Base-by-base conservation (phyloP, 1,139 yeast species). In the Pneumocystis canis region DNA sequence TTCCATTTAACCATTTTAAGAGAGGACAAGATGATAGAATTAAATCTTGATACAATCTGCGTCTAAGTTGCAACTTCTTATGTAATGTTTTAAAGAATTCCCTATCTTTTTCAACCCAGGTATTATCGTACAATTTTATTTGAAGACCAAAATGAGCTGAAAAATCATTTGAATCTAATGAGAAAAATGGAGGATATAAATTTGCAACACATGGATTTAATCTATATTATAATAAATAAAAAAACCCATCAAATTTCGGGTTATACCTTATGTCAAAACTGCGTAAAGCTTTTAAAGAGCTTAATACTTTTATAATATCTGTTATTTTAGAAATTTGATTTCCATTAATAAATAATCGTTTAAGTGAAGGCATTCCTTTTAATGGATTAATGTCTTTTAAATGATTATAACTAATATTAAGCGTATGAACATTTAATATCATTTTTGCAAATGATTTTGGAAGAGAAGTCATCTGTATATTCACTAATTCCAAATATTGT, bases 391-490 rank as follows among this genome's bases (percentile, higher is more conserved):
- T 62, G 59, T 69, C 71, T 14, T 63, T 40, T 2, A 74, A 60
- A 62, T 67, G 63, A 65, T 74, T 74, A 66, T 72, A 69, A n/a
- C 74, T 69, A 41, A 73, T 65, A 62, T 74, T 72, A 31, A 74
- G 67, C 33, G 72, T 74, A 6, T 76, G 70, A 33, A 74, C 63
- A 63, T 74, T 73, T 58, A 71, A 67, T 33, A 69, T 67, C 57
- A 66, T 63, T 40, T 66, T 67, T 9, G 69, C 64, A 60, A 74
- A 70, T 35, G 66, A 61, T 18, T 61, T 63, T 1, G 76, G 76
- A 6, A 74, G 65, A 9, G 41, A 39, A n/a, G 61, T 60, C 16
- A 74, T 65, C 3, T 69, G 68, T 40, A 69, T 67, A 5, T 70
- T 70, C 4, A 73, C 71, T 18, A 74, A 65, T 63, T 74, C 76